A percentile compares a stretch with the other conserved stretches of the same genome.
Evolutionary conservation across 2,329 filamentous ascomycete species (phyloP).

Genomic region (Aspergillus japonicus): DNA sequence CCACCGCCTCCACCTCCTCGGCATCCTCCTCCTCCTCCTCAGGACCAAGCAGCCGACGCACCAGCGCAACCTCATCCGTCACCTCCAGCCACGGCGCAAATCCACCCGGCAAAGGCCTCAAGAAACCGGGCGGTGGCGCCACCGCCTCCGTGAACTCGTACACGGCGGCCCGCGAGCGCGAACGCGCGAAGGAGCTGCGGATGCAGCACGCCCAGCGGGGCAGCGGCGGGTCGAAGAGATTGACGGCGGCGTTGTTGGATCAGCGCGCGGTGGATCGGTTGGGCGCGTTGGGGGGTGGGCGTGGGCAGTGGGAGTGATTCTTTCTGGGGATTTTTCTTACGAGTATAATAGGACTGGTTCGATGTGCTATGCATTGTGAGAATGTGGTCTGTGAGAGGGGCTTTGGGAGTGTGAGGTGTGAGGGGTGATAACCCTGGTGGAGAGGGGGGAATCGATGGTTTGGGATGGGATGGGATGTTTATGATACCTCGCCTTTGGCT

Average conservation of each 20-base stretch:
- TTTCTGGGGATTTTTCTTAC: not conserved
- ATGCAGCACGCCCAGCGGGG: slow-evolving; percentile 46
- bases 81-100: not conserved
- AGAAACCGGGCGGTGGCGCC: slow-evolving; percentile 50
- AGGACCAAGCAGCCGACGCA: slow-evolving; percentile 34
- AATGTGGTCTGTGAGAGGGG: too few species aligned
- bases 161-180: slow-evolving; percentile 55
- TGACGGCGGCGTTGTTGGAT: slow-evolving; percentile 37
- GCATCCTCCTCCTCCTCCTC: slow-evolving; percentile 38
- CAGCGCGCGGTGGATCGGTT: slow-evolving; percentile 41
- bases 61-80: not conserved
- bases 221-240: slow-evolving; percentile 37
- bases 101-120: slow-evolving; percentile 14
- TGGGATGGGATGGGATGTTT: too few species aligned
- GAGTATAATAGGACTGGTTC: too few species aligned
- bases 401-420: too few species aligned
- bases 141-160: slow-evolving; percentile 56
- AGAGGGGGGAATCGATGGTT: too few species aligned
- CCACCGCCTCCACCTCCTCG: slow-evolving; percentile 36
- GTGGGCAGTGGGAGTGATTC: slow-evolving; percentile 43
- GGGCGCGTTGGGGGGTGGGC: slow-evolving; percentile 33
- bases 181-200: slow-evolving; percentile 55
- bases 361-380: not conserved
- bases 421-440: too few species aligned
- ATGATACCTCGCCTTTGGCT: too few species aligned